Conservation (phyloP, 257 asterid genomes). For the Solanum etuberosum region DNA sequence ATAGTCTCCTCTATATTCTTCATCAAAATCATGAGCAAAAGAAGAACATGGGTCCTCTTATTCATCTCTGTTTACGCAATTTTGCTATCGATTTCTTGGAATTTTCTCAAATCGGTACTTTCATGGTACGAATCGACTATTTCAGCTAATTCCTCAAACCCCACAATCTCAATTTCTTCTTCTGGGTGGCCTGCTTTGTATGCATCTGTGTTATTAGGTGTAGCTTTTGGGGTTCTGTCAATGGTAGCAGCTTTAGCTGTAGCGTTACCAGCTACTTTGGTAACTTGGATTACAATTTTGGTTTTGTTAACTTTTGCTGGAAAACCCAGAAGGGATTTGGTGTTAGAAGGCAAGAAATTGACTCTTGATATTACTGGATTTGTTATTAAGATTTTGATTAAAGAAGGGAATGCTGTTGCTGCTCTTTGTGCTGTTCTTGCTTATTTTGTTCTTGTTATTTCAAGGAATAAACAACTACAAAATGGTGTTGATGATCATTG, state of each 20-base stretch:
- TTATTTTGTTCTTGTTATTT: constrained; percentile 43
- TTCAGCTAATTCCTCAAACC: constrained; percentile 5
- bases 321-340: constrained; percentile 61
- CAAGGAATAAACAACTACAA: constrained; percentile 12
- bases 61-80: constrained; percentile 59
- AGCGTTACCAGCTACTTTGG: constrained; percentile 80
- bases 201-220: constrained; percentile 56
- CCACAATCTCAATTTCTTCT: neutral
- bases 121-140: constrained; percentile 39
- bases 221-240: constrained; percentile 66
- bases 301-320: constrained; percentile 70
- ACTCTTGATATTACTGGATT: constrained; percentile 69
- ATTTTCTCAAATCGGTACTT: constrained; percentile 55
- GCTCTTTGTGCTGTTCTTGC: constrained; percentile 73
- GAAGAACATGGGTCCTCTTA: constrained; percentile 72
- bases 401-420: constrained; percentile 84
- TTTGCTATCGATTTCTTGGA: constrained; percentile 68
- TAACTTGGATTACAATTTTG: constrained; percentile 79
- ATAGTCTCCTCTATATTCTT: constrained; percentile 15
- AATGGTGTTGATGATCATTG: constrained; percentile 1
- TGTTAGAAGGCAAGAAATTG: constrained; percentile 71
- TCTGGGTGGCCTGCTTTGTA: constrained; percentile 56
- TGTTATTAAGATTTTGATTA: constrained; percentile 57
- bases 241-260: constrained; percentile 84
- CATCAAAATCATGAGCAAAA: constrained; percentile 47